Conservation (phyloP, 768 basidiomycete species). For the Boletus speciosus region DNA sequence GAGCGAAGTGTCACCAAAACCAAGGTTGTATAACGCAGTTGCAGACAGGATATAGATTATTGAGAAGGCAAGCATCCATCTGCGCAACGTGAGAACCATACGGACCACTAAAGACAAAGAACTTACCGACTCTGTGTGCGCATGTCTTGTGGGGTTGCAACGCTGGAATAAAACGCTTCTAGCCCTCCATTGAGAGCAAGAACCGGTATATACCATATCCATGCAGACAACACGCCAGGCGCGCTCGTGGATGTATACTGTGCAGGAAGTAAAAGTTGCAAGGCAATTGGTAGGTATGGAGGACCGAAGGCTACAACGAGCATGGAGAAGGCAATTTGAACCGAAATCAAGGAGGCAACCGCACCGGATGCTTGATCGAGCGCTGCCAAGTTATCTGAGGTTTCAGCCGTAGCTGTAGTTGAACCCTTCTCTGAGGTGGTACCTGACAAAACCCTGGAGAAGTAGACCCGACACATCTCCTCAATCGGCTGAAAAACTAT, state of each 20-base stretch:
- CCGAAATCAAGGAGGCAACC: constrained; percentile 57
- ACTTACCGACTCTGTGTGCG: constrained; percentile 61
- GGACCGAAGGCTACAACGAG: constrained; percentile 74
- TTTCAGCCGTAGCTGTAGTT: not conserved
- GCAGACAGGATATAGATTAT: constrained; percentile 58
- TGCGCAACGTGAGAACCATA: constrained; percentile 18
- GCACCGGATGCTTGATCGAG: constrained; percentile 46
- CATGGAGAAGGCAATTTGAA: constrained; percentile 63
- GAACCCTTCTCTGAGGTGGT: constrained; percentile 7
- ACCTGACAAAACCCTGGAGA: constrained; percentile 60
- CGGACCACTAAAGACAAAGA: not conserved
- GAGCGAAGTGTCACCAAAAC: constrained; percentile 62
- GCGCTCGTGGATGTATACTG: constrained; percentile 77
- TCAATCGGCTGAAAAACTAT: constrained; percentile 95
- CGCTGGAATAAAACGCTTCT: constrained; percentile 86
- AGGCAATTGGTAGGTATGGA: constrained; percentile 65
- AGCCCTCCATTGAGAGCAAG: constrained; percentile 88
- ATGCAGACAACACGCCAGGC: constrained; percentile 69
- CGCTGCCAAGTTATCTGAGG: not conserved
- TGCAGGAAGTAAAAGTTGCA: constrained; percentile 66
- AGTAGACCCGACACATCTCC: constrained; percentile 86
- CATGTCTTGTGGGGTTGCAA: constrained; percentile 65
- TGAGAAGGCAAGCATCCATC: constrained; percentile 81
- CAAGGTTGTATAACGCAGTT: constrained; percentile 41
- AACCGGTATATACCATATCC: constrained; percentile 86